Conservation (phyloP, 768 basidiomycete genomes). For the Collybiopsis confluens region DNA sequence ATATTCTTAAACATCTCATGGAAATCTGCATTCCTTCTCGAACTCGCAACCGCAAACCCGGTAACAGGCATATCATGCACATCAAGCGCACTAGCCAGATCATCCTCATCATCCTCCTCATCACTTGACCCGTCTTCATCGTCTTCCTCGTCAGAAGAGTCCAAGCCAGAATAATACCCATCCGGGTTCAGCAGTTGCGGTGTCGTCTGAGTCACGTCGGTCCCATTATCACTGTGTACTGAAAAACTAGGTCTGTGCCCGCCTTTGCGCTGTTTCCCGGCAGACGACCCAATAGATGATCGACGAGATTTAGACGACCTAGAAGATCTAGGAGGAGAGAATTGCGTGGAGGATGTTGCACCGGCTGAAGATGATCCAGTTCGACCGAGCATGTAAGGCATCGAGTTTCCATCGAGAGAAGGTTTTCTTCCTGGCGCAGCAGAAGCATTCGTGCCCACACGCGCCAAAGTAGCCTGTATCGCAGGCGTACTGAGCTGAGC, state of each 20-base stretch:
- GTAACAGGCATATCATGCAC: slow-evolving; percentile 86
- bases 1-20: slow-evolving; percentile 88
- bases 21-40: slow-evolving; percentile 91
- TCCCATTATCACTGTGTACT: slow-evolving; percentile 17
- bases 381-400: slow-evolving; percentile 9
- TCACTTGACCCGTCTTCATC: slow-evolving; percentile 16
- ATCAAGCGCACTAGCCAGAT: slow-evolving; percentile 40
- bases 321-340: background rate
- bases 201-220: slow-evolving; percentile 17
- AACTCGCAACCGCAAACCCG: slow-evolving; percentile 96
- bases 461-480: background rate
- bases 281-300: slow-evolving; percentile 7
- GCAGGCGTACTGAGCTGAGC: slow-evolving; percentile 30
- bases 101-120: slow-evolving; percentile 26
- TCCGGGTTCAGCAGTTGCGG: slow-evolving; percentile 28
- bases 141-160: slow-evolving; percentile 23
- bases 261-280: background rate
- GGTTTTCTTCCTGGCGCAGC: background rate
- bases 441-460: slow-evolving; percentile 1
- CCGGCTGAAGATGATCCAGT: slow-evolving; percentile 6
- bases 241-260: slow-evolving; percentile 20
- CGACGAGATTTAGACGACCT: slow-evolving; percentile 6
- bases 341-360: slow-evolving; percentile 8
- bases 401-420: slow-evolving; percentile 1
- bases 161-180: slow-evolving; percentile 38